Percentiles rank a stretch among this genome's conserved stretches.
Evolutionary conservation across 1,139 yeast genomes (phyloP).

Genomic region (Pneumocystis canis): DNA sequence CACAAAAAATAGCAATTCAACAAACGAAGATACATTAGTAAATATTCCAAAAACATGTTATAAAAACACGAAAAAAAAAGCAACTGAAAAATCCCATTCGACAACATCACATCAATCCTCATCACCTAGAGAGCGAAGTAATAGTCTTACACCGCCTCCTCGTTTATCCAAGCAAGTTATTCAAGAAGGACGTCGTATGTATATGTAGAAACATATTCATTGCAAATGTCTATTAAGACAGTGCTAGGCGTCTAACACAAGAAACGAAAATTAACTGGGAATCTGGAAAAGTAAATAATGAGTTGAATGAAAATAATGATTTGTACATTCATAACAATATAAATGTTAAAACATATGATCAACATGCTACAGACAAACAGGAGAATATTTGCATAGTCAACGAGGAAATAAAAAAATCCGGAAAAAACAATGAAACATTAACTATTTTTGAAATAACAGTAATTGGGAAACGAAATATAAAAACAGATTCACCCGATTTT

Average conservation of each 20-base stretch:
- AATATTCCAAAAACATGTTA: background rate
- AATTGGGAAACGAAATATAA: background rate
- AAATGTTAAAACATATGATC: background rate
- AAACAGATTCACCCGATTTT: background rate
- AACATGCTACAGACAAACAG: background rate
- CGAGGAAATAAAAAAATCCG: background rate
- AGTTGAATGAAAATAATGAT: background rate
- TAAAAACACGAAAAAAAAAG: background rate
- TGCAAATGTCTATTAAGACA: background rate
- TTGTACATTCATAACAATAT: background rate
- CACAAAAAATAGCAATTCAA: background rate
- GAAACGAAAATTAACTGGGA: background rate
- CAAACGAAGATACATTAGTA: background rate
- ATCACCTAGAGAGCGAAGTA: background rate
- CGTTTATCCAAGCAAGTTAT: background rate
- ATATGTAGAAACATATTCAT: background rate
- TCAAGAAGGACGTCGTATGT: background rate
- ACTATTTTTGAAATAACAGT: background rate
- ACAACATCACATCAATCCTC: background rate
- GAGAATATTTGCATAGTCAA: background rate
- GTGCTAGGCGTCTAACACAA: background rate
- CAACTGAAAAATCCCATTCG: background rate
- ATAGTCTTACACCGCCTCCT: background rate
- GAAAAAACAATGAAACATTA: background rate
- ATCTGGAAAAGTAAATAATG: background rate